phyloP scores from a whole-genome alignment of 106 monocot species.

The Acorus gramineus region DNA sequence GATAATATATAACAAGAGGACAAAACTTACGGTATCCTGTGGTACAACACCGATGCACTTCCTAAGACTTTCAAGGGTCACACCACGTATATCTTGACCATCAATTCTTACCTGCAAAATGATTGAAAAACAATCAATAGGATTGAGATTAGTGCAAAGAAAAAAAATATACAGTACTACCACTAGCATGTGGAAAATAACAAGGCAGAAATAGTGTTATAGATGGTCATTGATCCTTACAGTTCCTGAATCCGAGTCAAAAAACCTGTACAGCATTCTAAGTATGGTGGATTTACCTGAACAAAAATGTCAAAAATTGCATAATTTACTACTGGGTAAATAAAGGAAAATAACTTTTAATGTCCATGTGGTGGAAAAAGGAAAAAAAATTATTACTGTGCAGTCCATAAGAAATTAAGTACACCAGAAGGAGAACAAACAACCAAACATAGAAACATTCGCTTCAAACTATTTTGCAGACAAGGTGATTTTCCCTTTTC shows the following conservation, averaged over 20 bases:
- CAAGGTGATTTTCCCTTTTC: too few species aligned
- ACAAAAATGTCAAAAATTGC: constrained; percentile 8
- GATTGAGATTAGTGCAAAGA: too few species aligned
- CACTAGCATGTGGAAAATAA: not conserved
- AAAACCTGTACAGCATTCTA: constrained; percentile 85
- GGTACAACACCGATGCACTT: constrained; percentile 91
- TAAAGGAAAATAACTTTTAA: too few species aligned
- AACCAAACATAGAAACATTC: too few species aligned
- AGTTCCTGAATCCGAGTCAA: constrained; percentile 62
- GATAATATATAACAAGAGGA: not conserved
- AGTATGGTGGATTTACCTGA: constrained; percentile 93
- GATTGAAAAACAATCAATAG: not conserved
- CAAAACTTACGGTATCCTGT: constrained; percentile 81
- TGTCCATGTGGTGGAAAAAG: too few species aligned
- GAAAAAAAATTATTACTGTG: too few species aligned
- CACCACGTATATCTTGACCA: constrained; percentile 68
- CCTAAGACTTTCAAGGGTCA: constrained; percentile 78
- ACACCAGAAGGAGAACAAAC: too few species aligned
- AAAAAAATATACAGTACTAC: not conserved
- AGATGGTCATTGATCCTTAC: constrained; percentile 30
- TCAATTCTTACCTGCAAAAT: constrained; percentile 61
- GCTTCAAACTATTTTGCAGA: too few species aligned
- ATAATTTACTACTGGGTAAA: too few species aligned
- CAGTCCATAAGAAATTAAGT: too few species aligned
- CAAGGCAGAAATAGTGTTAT: not conserved